Base-by-base conservation (phyloP, 345 rosid genomes). In the Citrus medica region DNA sequence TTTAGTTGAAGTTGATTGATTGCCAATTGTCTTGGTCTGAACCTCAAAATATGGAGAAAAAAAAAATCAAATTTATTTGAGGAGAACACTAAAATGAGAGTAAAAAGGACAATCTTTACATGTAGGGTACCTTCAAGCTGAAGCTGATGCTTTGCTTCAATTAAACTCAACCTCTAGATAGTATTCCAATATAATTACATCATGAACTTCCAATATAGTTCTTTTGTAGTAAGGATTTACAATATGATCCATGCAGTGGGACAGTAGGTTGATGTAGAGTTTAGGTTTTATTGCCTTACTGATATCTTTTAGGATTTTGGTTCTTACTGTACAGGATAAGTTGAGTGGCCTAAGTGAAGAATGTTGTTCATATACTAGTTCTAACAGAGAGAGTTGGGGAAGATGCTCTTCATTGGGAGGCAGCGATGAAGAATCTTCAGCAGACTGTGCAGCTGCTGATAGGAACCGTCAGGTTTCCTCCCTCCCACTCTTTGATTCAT, bases 331-430 rank as follows among this genome's bases (percentile, higher is more conserved):
- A 58, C 90, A 96, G 98, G 97, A 89, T 73, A 89, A 90, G 79
- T 79, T 79, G 74, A 69, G 83, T 85, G 90, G 76, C 56, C 89
- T 76, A 74, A 86, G 78, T 59, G 97, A 92, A 69, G 97, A 96
- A 71, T 92, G 94, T 68, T 92, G 96, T 82, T 96, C 97, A 3
- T 89, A 89, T 76, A 92, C 94, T 64, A 94, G 99, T 90, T 96
- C 98, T n/a, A 94, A 88, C 83, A 88, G 98, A 83, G 98, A 92
- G 87, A 96, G 99, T 82, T 96, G 99, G 99, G 99, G 98, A 74
- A 87, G 98, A 85, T 96, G 99, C 89, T 94, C 97, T 73, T 94
- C 98, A 77, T 78, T 92, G 59, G 97, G 97, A 73, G 97, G 93
- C 83, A 90, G 93, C 24, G 98, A 94, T 38, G 97, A 88, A 76